phyloP scores from a whole-genome alignment of 306 rosid species.

The Sechiopsis laciniata region DNA sequence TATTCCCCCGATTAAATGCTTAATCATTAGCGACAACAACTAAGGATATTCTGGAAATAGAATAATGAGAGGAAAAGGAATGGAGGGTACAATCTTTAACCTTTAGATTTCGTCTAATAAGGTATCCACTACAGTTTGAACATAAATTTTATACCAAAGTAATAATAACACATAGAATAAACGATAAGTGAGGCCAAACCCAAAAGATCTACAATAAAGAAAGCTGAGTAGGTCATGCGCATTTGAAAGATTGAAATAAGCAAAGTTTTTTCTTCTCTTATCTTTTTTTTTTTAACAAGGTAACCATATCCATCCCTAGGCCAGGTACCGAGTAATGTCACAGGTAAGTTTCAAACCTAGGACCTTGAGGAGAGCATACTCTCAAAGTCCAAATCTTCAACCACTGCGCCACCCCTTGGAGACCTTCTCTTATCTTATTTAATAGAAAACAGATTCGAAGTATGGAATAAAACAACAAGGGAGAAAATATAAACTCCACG shows the following conservation, averaged over 20 bases:
- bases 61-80: not conserved
- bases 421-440: not conserved
- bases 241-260: not conserved
- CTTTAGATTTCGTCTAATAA: not conserved
- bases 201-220: too few relatives aligned
- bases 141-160: not conserved
- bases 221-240: not conserved
- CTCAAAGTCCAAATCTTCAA: too few relatives aligned
- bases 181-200: not conserved
- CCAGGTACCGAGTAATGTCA: too few relatives aligned
- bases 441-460: not conserved
- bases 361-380: too few relatives aligned
- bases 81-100: not conserved
- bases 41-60: constrained; percentile 1
- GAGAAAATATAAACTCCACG: not conserved
- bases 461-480: not conserved
- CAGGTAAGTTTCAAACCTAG: too few relatives aligned
- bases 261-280: not conserved
- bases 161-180: not conserved
- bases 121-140: not conserved
- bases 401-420: too few relatives aligned
- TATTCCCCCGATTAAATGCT: not conserved
- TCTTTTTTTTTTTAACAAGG: too few relatives aligned
- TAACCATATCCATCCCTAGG: too few relatives aligned
- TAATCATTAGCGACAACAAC: constrained; percentile 1